phyloP scores from a whole-genome alignment of 768 basidiomycete genomes.

The Lactarius hengduanensis region DNA sequence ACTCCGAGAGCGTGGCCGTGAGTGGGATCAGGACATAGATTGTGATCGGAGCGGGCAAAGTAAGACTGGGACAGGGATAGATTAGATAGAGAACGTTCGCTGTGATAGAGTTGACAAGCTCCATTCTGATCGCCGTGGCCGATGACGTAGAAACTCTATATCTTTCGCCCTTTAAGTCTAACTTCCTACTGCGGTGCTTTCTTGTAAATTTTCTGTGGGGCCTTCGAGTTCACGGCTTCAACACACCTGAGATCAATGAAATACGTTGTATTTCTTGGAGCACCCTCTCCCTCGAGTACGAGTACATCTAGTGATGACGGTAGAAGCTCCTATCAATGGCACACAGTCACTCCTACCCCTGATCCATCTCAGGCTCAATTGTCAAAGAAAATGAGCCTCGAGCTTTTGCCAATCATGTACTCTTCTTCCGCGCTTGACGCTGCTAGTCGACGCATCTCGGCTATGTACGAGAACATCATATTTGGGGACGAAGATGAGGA shows the following conservation, averaged over 20 bases:
- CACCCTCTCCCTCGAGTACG: constrained; percentile 39
- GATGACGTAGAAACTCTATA: neutral
- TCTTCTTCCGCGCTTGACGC: constrained; percentile 56
- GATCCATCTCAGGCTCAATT: constrained; percentile 1
- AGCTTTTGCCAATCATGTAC: constrained; percentile 20
- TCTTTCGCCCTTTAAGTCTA: neutral
- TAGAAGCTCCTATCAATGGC: constrained; percentile 43
- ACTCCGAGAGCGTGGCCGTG: constrained; percentile 2
- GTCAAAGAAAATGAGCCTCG: constrained; percentile 28
- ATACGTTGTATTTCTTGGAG: constrained; percentile 56
- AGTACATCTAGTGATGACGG: constrained; percentile 40
- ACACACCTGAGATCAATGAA: constrained; percentile 6
- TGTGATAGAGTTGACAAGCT: constrained; percentile 11
- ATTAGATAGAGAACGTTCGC: constrained; percentile 18
- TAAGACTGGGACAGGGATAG: constrained; percentile 32
- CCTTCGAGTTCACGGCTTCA: neutral
- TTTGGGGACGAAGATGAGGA: constrained; percentile 48
- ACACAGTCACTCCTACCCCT: constrained; percentile 39
- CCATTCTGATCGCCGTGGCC: constrained; percentile 16
- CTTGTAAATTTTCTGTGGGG: too few relatives aligned
- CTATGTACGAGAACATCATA: constrained; percentile 70
- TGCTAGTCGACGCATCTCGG: constrained; percentile 66
- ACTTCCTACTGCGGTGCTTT: too few relatives aligned
- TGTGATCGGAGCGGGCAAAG: constrained; percentile 4
- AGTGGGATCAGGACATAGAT: neutral